Conservation (phyloP, 2,329 filamentous ascomycete genomes). For the Colletotrichum sojae region DNA sequence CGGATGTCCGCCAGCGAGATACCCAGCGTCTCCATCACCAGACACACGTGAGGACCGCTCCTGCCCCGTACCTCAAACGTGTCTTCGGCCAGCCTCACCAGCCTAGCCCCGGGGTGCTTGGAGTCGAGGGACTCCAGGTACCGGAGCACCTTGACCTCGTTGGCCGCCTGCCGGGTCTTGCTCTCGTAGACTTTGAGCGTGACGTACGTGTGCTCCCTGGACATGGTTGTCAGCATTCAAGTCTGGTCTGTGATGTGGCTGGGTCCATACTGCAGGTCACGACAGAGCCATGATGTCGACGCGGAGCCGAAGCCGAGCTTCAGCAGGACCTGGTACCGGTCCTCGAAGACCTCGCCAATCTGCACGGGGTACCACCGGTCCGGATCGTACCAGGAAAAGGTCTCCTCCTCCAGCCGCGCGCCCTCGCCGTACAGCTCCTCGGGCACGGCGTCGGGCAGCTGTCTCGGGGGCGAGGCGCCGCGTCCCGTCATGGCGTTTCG, state of each 20-base stretch:
- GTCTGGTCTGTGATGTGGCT: not conserved
- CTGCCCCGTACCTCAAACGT: conserved; percentile 23
- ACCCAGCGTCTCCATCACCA: conserved; percentile 32
- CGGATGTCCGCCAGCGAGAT: conserved; percentile 35
- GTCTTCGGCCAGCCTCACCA: conserved; percentile 15
- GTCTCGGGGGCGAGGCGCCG: conserved; percentile 27
- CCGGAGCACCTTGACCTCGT: conserved; percentile 14
- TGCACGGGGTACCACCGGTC: conserved; percentile 45
- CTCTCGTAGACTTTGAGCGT: conserved; percentile 33
- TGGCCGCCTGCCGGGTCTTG: conserved; percentile 29
- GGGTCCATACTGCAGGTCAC: conserved; percentile 42
- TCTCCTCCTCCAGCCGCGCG: conserved; percentile 44
- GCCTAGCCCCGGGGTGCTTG: conserved; percentile 29
- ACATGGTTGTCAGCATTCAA: not conserved
- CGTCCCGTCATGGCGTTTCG: conserved; percentile 13
- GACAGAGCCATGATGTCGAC: conserved; percentile 47
- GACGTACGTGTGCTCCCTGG: conserved; percentile 30
- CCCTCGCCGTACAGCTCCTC: conserved; percentile 28
- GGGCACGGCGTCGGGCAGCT: conserved; percentile 21
- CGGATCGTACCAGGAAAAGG: conserved; percentile 43
- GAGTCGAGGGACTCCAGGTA: conserved; percentile 17
- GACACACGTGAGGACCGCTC: conserved; percentile 22
- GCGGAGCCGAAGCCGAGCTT: conserved; percentile 47
- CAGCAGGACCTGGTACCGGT: conserved; percentile 44
- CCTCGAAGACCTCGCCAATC: conserved; percentile 44